Evolutionary conservation across 2,329 filamentous ascomycete genomes (phyloP).

Genomic region (Tolypocladium album): DNA sequence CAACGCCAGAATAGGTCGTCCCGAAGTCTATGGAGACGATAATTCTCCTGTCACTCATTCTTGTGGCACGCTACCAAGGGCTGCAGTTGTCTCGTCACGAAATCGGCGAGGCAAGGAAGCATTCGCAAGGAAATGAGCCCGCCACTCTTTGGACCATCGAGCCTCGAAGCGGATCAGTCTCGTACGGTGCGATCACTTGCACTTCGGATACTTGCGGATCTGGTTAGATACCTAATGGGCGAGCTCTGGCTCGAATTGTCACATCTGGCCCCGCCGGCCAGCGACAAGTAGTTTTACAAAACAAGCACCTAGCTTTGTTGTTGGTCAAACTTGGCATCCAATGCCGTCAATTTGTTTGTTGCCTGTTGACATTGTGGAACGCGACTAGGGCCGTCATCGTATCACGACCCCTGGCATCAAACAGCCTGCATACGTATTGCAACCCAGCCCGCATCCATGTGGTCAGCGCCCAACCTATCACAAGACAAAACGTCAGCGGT

Average conservation of each 20-base stretch:
- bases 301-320: neutral
- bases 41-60: conserved; percentile 27
- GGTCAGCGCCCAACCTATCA: conserved; percentile 1
- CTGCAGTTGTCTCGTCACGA: neutral
- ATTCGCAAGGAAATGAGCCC: neutral
- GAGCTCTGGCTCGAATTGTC: neutral
- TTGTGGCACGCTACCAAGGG: conserved; percentile 4
- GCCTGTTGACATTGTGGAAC: neutral
- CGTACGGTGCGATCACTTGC: neutral
- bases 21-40: conserved; percentile 46
- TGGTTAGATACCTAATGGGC: neutral
- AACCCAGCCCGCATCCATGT: conserved; percentile 1
- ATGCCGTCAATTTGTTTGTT: neutral
- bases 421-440: conserved; percentile 3
- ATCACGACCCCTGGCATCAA: conserved; percentile 1
- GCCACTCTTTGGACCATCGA: neutral
- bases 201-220: neutral
- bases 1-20: conserved; percentile 45
- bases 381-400: neutral
- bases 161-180: neutral
- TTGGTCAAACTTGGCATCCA: neutral
- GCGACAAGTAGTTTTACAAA: neutral
- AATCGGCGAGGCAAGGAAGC: neutral
- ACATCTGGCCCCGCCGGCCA: neutral
- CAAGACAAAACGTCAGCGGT: neutral